phyloP scores from a whole-genome alignment of 2,329 filamentous ascomycete genomes.

The Penicillium sp. region DNA sequence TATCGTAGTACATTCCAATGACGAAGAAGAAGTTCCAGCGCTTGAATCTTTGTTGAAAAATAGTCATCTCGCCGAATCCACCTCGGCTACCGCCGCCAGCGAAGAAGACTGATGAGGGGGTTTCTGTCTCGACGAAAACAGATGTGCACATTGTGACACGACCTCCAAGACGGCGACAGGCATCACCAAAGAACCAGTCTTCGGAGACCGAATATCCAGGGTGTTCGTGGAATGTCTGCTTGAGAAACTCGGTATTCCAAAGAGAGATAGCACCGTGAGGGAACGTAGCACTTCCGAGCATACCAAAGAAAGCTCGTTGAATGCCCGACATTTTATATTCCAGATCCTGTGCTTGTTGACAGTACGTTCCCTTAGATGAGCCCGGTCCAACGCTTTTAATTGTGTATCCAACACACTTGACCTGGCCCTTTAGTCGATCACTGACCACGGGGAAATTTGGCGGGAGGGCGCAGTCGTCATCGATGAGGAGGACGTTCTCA shows the following conservation, averaged over 20 bases:
- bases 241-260: constrained; percentile 50
- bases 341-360: constrained; percentile 53
- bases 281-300: constrained; percentile 50
- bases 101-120: constrained; percentile 47
- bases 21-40: constrained; percentile 57
- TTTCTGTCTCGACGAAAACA: constrained; percentile 54
- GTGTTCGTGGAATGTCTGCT: constrained; percentile 49
- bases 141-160: constrained; percentile 52
- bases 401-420: constrained; percentile 52
- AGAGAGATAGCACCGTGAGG: constrained; percentile 54
- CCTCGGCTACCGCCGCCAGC: constrained; percentile 43
- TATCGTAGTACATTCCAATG: constrained; percentile 50
- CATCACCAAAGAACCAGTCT: constrained; percentile 56
- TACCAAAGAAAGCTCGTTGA: constrained; percentile 46
- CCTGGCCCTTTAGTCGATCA: constrained; percentile 42
- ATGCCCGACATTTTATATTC: constrained; percentile 55
- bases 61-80: constrained; percentile 55
- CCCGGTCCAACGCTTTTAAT: constrained; percentile 48
- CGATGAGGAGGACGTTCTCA: constrained; percentile 50
- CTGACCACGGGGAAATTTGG: constrained; percentile 50
- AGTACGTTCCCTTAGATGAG: constrained; percentile 37
- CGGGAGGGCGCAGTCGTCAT: constrained; percentile 52
- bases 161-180: constrained; percentile 46
- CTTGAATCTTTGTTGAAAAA: constrained; percentile 53
- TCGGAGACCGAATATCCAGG: constrained; percentile 53